Conservation (phyloP, 345 rosid genomes). For the Erysimum cheiranthoides region DNA sequence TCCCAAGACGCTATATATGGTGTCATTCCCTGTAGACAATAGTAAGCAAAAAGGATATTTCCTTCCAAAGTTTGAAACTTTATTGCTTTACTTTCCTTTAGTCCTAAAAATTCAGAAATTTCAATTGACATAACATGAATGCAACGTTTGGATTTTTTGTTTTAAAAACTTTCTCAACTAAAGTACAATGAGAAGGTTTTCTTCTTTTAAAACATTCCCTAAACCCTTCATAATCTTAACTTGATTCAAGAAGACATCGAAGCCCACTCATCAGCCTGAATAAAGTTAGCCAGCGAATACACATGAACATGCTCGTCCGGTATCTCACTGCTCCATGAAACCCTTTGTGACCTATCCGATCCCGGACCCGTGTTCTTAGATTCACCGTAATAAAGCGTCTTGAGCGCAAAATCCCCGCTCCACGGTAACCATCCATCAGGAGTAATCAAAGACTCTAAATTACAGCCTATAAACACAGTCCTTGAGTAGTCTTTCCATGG, state of each 20-base stretch:
- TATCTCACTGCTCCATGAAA: constrained; percentile 76
- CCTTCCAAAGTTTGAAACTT: constrained; percentile 9
- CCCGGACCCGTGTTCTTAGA: constrained; percentile 72
- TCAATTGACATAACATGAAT: constrained; percentile 1
- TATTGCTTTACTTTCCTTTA: constrained; percentile 13
- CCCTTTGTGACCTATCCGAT: constrained; percentile 57
- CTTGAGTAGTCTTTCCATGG: constrained; percentile 98
- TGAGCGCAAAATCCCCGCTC: constrained; percentile 67
- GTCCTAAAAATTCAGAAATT: constrained; percentile 20
- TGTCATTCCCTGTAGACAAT: not conserved
- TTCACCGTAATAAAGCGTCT: constrained; percentile 90
- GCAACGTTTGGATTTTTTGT: constrained; percentile 7
- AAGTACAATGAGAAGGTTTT: constrained; percentile 17
- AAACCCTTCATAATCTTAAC: not conserved
- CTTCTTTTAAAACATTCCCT: not conserved
- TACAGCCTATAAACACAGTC: constrained; percentile 68
- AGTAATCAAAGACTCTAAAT: constrained; percentile 59
- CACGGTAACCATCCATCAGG: constrained; percentile 89
- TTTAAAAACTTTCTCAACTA: not conserved
- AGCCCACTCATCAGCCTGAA: constrained; percentile 86
- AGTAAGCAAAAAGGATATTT: constrained; percentile 1
- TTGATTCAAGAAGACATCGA: constrained; percentile 46
- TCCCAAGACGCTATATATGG: constrained; percentile 7
- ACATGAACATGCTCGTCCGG: constrained; percentile 57
- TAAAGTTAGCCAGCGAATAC: constrained; percentile 77